phyloP scores from a whole-genome alignment of 73 alveolate genomes.

The Symbiodinium pilosum region DNA sequence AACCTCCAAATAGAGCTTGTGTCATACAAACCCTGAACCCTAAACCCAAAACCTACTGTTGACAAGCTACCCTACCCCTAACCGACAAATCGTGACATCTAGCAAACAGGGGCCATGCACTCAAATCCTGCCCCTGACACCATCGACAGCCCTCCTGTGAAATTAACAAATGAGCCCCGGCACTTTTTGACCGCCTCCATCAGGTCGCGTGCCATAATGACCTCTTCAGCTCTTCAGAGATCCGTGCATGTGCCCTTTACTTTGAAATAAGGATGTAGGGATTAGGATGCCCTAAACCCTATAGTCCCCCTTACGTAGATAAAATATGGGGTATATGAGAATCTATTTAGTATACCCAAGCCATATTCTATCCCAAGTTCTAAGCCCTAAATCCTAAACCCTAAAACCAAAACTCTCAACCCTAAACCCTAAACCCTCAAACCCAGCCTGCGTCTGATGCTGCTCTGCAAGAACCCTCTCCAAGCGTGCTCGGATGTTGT shows the following conservation, averaged over 20 bases:
- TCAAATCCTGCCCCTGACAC: too few species aligned
- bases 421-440: not conserved
- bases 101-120: too few species aligned
- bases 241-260: too few species aligned
- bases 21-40: not conserved
- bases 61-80: not conserved
- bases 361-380: too few species aligned
- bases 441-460: not conserved
- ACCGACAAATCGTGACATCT: too few species aligned
- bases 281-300: too few species aligned
- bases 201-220: not conserved
- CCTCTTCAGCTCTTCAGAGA: not conserved
- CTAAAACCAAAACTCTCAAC: too few species aligned
- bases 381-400: too few species aligned
- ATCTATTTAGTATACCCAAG: too few species aligned
- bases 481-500: not conserved
- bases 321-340: not conserved
- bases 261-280: too few species aligned
- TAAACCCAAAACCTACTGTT: not conserved
- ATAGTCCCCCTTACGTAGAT: too few species aligned
- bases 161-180: not conserved
- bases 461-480: conserved; percentile 12
- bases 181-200: conserved; percentile 9
- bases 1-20: not conserved
- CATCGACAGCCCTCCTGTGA: too few species aligned